Conservation (phyloP, 2,329 filamentous ascomycete species). For the Xylaria sp. region DNA sequence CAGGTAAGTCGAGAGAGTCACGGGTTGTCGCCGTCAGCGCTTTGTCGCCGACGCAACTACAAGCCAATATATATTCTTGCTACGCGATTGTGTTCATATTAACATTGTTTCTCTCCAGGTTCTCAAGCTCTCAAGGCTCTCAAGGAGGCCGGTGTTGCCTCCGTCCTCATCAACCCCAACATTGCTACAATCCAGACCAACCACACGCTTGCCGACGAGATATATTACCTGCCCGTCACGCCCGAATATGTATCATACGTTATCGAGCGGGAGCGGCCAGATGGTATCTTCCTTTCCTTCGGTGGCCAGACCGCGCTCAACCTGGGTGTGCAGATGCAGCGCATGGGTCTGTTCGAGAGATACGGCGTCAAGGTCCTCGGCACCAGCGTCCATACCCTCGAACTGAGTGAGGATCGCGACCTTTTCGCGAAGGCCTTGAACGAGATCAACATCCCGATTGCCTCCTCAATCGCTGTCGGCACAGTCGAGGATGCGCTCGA, state of each 20-base stretch:
- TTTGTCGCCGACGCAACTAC: too few relatives aligned
- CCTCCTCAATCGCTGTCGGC: constrained; percentile 86
- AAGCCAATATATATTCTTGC: background rate
- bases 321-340: constrained; percentile 94
- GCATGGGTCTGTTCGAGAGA: constrained; percentile 89
- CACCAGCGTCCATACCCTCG: constrained; percentile 88
- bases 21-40: background rate
- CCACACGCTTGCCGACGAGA: constrained; percentile 90
- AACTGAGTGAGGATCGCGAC: constrained; percentile 93
- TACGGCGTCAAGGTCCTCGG: constrained; percentile 94
- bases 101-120: constrained; percentile 46
- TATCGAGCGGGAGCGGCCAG: constrained; percentile 90
- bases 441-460: constrained; percentile 96
- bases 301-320: constrained; percentile 97
- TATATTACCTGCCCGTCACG: constrained; percentile 97
- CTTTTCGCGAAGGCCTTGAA: constrained; percentile 92
- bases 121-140: constrained; percentile 95
- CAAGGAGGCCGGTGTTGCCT: constrained; percentile 87
- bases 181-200: constrained; percentile 98
- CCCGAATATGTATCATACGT: constrained; percentile 97
- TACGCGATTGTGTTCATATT: constrained; percentile 12
- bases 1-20: constrained; percentile 58
- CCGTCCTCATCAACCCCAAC: constrained; percentile 94
- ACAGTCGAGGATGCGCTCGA: constrained; percentile 89
- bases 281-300: constrained; percentile 96